A percentile compares a stretch with the other conserved stretches of the same genome.
phyloP scores from a whole-genome alignment of 495 filamentous ascomycete species.

The Tuber borchii region DNA sequence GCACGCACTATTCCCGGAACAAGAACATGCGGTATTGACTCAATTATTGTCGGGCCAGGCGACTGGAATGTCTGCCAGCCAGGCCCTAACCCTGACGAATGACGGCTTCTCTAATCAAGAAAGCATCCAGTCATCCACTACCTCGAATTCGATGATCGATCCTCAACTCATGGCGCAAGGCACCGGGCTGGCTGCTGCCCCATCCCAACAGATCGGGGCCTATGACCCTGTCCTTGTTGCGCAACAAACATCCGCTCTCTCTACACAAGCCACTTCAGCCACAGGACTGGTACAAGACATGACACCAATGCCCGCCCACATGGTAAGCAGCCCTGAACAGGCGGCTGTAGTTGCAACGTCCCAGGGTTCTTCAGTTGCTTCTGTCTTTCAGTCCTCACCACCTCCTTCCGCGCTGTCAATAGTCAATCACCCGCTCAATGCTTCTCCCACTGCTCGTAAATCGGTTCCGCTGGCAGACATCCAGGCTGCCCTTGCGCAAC shows the following conservation, averaged over 20 bases:
- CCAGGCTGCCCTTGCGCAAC: conserved; percentile 27
- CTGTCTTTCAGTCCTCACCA: conserved; percentile 9
- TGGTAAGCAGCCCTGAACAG: background rate
- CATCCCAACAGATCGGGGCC: background rate
- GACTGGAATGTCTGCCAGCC: background rate
- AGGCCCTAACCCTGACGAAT: background rate
- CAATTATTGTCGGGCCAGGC: background rate
- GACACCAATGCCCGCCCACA: background rate
- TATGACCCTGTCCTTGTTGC: background rate
- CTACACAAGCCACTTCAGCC: background rate
- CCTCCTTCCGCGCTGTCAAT: background rate
- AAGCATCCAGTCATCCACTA: background rate
- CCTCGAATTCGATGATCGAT: background rate
- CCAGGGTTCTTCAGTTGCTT: conserved; percentile 1
- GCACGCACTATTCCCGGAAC: background rate
- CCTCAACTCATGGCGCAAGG: conserved; percentile 2
- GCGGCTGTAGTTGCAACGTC: background rate
- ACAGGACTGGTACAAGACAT: background rate
- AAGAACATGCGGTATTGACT: background rate
- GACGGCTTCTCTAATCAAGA: background rate
- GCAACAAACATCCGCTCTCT: background rate
- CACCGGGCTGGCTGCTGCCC: background rate
- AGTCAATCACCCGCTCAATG: background rate
- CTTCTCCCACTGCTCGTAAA: conserved; percentile 15
- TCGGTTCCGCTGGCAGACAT: conserved; percentile 31